phyloP scores from a whole-genome alignment of 2,329 filamentous ascomycete species.

The Botrytis medusae region DNA sequence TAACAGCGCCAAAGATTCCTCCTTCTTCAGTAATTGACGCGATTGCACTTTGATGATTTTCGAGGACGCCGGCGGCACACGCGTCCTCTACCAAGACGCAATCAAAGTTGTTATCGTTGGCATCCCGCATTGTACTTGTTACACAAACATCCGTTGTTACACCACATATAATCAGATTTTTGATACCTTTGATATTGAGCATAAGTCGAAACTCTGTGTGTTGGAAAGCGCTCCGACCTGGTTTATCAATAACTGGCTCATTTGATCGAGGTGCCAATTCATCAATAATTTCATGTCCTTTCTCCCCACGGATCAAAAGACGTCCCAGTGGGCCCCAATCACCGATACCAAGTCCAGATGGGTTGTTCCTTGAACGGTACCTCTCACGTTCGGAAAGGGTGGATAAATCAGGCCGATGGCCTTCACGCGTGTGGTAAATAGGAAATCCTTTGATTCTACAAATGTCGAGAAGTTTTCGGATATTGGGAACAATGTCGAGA shows the following conservation, averaged over 20 bases:
- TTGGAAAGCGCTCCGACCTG: conserved; percentile 40
- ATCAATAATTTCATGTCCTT: conserved; percentile 56
- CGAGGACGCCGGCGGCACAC: conserved; percentile 35
- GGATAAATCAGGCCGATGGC: conserved; percentile 54
- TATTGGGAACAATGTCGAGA: conserved; percentile 46
- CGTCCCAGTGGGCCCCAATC: conserved; percentile 55
- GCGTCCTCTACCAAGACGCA: conserved; percentile 40
- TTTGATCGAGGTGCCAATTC: conserved; percentile 39
- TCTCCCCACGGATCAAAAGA: conserved; percentile 57
- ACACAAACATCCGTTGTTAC: conserved; percentile 44
- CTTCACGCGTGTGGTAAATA: conserved; percentile 53
- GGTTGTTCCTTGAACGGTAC: conserved; percentile 53
- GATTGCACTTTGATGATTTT: conserved; percentile 37
- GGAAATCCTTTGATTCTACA: conserved; percentile 45
- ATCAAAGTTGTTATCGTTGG: conserved; percentile 40
- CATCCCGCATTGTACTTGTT: conserved; percentile 41
- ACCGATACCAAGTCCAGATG: conserved; percentile 50
- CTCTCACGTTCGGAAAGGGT: conserved; percentile 56
- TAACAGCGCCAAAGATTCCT: conserved; percentile 42
- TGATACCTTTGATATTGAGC: conserved; percentile 38
- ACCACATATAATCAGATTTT: conserved; percentile 40
- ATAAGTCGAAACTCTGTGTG: conserved; percentile 43
- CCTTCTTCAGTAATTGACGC: conserved; percentile 39
- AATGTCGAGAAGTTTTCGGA: conserved; percentile 43
- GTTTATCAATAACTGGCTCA: conserved; percentile 41